A percentile compares a stretch with the other conserved stretches of the same genome.
phyloP scores from a whole-genome alignment of 106 monocot genomes.

The Apostasia shenzhenica region DNA sequence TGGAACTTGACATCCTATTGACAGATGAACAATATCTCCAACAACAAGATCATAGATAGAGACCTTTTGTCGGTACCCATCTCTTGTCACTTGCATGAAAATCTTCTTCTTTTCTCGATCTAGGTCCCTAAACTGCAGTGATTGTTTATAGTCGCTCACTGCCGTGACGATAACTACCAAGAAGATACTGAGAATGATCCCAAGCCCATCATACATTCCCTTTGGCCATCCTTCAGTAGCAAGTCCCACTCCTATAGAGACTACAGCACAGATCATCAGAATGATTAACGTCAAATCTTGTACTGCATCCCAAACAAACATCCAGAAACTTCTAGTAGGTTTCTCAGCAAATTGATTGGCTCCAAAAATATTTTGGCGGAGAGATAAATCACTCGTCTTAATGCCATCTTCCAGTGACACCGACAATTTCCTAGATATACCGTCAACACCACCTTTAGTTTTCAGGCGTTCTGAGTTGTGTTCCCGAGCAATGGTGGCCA shows the following conservation, averaged over 20 bases:
- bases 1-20: slow-evolving; percentile 88
- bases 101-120: slow-evolving; percentile 96
- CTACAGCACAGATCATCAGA: slow-evolving; percentile 72
- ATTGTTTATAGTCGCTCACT: slow-evolving; percentile 84
- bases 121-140: slow-evolving; percentile 80
- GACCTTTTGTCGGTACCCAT: slow-evolving; percentile 71
- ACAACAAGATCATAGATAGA: slow-evolving; percentile 88
- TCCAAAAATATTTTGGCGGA: slow-evolving; percentile 65
- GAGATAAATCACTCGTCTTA: slow-evolving; percentile 37
- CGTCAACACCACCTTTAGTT: slow-evolving; percentile 52
- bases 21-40: slow-evolving; percentile 85
- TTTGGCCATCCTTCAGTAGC: slow-evolving; percentile 84
- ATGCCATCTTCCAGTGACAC: slow-evolving; percentile 50
- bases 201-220: slow-evolving; percentile 87
- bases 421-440: slow-evolving; percentile 44
- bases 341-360: slow-evolving; percentile 72
- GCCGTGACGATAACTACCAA: slow-evolving; percentile 84
- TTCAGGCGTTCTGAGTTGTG: slow-evolving; percentile 55
- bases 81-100: slow-evolving; percentile 76
- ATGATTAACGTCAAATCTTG: slow-evolving; percentile 81
- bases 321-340: slow-evolving; percentile 80
- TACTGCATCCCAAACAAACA: slow-evolving; percentile 82
- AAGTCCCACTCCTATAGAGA: slow-evolving; percentile 70
- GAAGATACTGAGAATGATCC: slow-evolving; percentile 78
- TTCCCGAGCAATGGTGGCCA: slow-evolving; percentile 62